Conservation (phyloP, 1,284 basidiomycete species). For the Ustilago bromivora region DNA sequence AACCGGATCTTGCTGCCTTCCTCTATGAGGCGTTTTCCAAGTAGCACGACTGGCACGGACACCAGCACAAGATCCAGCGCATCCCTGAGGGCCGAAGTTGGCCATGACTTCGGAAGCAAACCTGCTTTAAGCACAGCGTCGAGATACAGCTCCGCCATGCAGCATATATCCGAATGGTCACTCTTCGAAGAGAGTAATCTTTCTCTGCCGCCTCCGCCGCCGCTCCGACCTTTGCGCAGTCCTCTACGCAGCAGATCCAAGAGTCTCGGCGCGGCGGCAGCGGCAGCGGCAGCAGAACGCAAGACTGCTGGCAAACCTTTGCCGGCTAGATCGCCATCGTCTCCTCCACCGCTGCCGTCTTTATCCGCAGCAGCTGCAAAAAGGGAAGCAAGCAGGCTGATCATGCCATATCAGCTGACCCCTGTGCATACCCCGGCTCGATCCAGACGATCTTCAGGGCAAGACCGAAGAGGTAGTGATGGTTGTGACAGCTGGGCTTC, state of each 20-base stretch:
- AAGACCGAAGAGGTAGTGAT: not conserved
- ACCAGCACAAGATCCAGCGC: constrained; percentile 13
- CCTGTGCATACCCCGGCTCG: constrained; percentile 23
- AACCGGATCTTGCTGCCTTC: constrained; percentile 33
- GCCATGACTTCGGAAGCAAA: constrained; percentile 11
- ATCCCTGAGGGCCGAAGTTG: constrained; percentile 23
- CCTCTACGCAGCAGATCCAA: constrained; percentile 28
- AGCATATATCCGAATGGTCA: constrained; percentile 16
- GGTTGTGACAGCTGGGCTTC: constrained; percentile 32
- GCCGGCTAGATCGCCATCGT: constrained; percentile 5
- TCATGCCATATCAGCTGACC: constrained; percentile 2
- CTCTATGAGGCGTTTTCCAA: constrained; percentile 29
- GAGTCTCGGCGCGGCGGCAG: constrained; percentile 23
- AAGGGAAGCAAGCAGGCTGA: not conserved
- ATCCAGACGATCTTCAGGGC: constrained; percentile 18
- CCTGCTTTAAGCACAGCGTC: not conserved
- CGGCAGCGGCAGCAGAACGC: not conserved
- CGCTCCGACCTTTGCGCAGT: constrained; percentile 32
- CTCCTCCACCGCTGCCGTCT: constrained; percentile 26
- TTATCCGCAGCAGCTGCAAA: not conserved
- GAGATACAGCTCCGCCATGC: not conserved
- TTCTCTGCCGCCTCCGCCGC: constrained; percentile 22
- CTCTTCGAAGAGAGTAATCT: not conserved
- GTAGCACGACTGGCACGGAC: constrained; percentile 19
- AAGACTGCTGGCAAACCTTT: constrained; percentile 1